Conservation (phyloP, 768 basidiomycete genomes). For the Trametes cinnabarina region DNA sequence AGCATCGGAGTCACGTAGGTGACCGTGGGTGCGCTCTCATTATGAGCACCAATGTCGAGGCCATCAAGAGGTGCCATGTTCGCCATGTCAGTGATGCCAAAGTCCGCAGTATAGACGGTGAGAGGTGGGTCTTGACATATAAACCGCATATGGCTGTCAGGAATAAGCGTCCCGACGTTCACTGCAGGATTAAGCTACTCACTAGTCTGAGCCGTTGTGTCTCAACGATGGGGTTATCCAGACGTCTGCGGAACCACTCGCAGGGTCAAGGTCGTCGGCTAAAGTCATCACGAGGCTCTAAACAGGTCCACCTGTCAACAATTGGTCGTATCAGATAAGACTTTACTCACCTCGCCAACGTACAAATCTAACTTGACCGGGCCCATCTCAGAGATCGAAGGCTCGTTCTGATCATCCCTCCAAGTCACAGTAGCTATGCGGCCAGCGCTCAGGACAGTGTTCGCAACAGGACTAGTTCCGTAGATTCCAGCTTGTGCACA, state of each 20-base stretch:
- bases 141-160: constrained; percentile 35
- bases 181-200: no score
- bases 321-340: no score
- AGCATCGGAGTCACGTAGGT: constrained; percentile 15
- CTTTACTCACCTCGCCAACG: constrained; percentile 39
- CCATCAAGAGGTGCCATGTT: constrained; percentile 11
- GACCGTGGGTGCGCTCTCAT: constrained; percentile 2
- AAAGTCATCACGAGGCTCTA: constrained; percentile 45
- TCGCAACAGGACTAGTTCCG: constrained; percentile 48
- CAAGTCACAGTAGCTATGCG: constrained; percentile 44
- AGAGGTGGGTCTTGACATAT: constrained; percentile 25
- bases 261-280: constrained; percentile 43
- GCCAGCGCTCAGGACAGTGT: constrained; percentile 46
- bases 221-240: constrained; percentile 31
- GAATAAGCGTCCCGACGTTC: no score
- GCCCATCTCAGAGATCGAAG: constrained; percentile 43
- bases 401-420: constrained; percentile 46
- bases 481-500: constrained; percentile 40
- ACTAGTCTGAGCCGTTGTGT: constrained; percentile 34
- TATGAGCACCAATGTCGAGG: constrained; percentile 8
- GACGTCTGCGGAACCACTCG: constrained; percentile 22
- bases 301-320: background rate
- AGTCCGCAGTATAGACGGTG: constrained; percentile 51
- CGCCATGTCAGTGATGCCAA: constrained; percentile 37
- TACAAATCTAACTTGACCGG: constrained; percentile 47